These are phyloP conservation scores for Lachnellula hyalina DNA, from an alignment of 2,329 filamentous ascomycete genomes.

Conservation along the genomic window DNA sequence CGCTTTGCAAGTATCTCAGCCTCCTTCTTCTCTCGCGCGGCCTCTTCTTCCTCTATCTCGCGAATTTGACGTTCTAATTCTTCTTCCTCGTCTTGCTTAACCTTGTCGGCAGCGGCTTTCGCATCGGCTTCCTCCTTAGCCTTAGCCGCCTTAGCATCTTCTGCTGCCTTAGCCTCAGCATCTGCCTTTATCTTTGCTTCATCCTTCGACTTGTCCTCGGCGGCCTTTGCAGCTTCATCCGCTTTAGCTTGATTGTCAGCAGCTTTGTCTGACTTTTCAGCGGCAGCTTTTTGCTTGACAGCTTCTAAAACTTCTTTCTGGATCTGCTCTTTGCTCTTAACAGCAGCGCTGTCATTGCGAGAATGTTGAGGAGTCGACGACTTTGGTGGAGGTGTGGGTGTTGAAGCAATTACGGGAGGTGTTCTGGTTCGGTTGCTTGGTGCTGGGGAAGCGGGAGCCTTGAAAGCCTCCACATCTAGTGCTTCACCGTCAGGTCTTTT, in stretches of 20 bases:
- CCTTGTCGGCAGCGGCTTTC: conserved; percentile 29
- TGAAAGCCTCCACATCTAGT: conserved; percentile 61
- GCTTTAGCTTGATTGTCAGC: conserved; percentile 30
- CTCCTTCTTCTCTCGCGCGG: conserved; percentile 29
- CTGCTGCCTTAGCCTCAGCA: conserved; percentile 31
- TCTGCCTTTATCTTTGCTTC: conserved; percentile 32
- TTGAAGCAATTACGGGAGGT: conserved; percentile 62
- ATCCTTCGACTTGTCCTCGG: conserved; percentile 31
- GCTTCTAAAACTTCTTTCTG: conserved; percentile 69
- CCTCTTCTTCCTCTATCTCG: conserved; percentile 46
- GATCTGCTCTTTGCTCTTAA: conserved; percentile 75
- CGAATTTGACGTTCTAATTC: conserved; percentile 55
- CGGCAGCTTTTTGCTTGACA: conserved; percentile 35
- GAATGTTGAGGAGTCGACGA: conserved; percentile 60
- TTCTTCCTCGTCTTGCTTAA: conserved; percentile 44
- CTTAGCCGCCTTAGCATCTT: conserved; percentile 33
- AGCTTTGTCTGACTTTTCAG: conserved; percentile 32
- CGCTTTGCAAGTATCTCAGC: conserved; percentile 32
- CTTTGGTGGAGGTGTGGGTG: conserved; percentile 76
- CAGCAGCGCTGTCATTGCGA: conserved; percentile 64
- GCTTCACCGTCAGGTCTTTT: conserved; percentile 77
- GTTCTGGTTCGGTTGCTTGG: conserved; percentile 53
- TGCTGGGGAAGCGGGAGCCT: conserved; percentile 56
- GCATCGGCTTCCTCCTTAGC: conserved; percentile 31
- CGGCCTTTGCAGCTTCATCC: conserved; percentile 28